phyloP scores from a whole-genome alignment of 345 rosid genomes.

The Gossypium arboreum region DNA sequence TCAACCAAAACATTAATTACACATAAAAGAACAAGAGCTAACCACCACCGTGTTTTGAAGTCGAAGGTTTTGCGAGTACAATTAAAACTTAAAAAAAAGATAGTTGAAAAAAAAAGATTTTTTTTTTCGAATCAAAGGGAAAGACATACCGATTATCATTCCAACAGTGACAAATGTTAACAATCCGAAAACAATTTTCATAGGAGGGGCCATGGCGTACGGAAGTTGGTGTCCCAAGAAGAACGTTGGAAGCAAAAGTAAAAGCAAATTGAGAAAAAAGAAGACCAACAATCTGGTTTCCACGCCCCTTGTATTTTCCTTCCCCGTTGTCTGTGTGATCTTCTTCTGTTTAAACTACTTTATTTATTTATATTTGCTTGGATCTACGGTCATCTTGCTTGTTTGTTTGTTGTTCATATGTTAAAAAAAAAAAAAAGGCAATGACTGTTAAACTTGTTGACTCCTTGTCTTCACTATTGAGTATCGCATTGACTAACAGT shows the following conservation, averaged over 20 bases:
- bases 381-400: neutral
- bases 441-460: neutral
- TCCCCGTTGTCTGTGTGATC: neutral
- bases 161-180: slow-evolving; percentile 83
- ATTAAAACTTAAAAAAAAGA: neutral
- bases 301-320: slow-evolving; percentile 5
- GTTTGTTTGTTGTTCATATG: neutral
- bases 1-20: neutral
- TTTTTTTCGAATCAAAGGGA: neutral
- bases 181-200: slow-evolving; percentile 75
- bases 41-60: neutral
- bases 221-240: neutral
- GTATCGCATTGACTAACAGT: too few species aligned
- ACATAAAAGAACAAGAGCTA: neutral
- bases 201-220: slow-evolving; percentile 51
- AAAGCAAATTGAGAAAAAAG: neutral
- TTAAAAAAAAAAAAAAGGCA: too few species aligned
- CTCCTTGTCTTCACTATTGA: neutral
- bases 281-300: neutral
- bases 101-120: neutral
- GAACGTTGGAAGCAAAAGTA: neutral
- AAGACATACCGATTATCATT: slow-evolving; percentile 71
- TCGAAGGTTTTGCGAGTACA: neutral
- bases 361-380: neutral
- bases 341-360: neutral